Conservation (phyloP, 2,329 filamentous ascomycete species). For the Pezicula neosporulosa region DNA sequence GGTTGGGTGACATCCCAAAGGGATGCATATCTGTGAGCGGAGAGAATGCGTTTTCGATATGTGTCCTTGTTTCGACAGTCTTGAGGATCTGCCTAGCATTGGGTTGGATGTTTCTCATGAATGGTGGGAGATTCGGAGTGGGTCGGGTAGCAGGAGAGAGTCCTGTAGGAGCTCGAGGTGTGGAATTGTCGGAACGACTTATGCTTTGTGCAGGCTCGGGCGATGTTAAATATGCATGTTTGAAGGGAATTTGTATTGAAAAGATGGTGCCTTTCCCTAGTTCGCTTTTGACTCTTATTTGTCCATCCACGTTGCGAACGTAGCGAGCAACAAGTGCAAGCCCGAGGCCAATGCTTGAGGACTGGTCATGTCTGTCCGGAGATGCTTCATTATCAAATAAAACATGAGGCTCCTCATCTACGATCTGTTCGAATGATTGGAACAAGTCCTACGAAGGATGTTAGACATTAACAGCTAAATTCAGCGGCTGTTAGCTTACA, state of each 20-base stretch:
- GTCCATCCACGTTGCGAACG: slow-evolving; percentile 19
- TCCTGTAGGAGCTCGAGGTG: neutral
- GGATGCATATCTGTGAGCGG: neutral
- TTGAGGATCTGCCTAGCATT: slow-evolving; percentile 1
- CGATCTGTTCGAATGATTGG: slow-evolving; percentile 19
- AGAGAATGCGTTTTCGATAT: neutral
- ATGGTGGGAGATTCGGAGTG: neutral
- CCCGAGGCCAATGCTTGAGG: slow-evolving; percentile 10
- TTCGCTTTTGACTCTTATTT: slow-evolving; percentile 19
- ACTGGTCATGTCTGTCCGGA: neutral
- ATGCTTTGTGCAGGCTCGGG: neutral
- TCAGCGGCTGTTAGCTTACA: slow-evolving; percentile 2
- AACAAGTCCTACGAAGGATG: slow-evolving; percentile 11
- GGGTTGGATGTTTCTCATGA: neutral
- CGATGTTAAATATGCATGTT: slow-evolving; percentile 4
- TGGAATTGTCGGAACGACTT: neutral
- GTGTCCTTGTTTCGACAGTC: neutral
- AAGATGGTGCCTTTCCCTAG: slow-evolving; percentile 22
- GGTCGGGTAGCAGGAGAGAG: neutral
- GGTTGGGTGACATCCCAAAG: neutral
- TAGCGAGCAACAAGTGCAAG: slow-evolving; percentile 19
- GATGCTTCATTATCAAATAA: slow-evolving; percentile 4
- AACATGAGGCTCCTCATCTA: slow-evolving; percentile 14
- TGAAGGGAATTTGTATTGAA: slow-evolving; percentile 18
- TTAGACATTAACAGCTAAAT: neutral